Conservation (phyloP, 2,329 filamentous ascomycete species). For the Ascochyta clinopodiicola region DNA sequence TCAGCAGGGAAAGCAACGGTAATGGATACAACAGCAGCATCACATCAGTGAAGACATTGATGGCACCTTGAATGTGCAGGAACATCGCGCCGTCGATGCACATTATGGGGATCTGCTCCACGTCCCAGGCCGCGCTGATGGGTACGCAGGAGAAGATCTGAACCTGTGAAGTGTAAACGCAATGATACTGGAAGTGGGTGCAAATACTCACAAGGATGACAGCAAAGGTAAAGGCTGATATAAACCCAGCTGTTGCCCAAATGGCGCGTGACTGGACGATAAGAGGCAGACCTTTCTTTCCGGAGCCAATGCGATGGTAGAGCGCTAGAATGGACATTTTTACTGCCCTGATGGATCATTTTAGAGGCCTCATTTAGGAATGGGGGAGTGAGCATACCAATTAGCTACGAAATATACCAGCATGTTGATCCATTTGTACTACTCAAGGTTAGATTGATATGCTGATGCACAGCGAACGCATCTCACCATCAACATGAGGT, state of each 20-base stretch:
- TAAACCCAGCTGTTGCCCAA: conserved; percentile 27
- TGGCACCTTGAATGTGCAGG: conserved; percentile 29
- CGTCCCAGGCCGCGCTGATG: conserved; percentile 29
- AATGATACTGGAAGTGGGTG: neutral
- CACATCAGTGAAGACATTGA: conserved; percentile 36
- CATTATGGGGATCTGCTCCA: conserved; percentile 17
- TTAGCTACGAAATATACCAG: conserved; percentile 37
- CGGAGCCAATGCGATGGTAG: conserved; percentile 36
- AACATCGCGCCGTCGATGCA: conserved; percentile 31
- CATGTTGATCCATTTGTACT: conserved; percentile 39
- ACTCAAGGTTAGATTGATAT: conserved; percentile 2
- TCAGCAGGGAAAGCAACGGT: conserved; percentile 31
- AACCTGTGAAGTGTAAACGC: conserved; percentile 12
- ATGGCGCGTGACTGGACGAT: conserved; percentile 31
- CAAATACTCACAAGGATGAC: conserved; percentile 26
- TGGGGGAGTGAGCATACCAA: conserved; percentile 21
- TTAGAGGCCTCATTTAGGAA: neutral
- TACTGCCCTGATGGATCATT: conserved; percentile 26
- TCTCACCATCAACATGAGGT: conserved; percentile 33
- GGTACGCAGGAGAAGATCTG: conserved; percentile 34
- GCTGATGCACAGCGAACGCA: neutral
- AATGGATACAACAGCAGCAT: conserved; percentile 33
- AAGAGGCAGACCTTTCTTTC: conserved; percentile 32
- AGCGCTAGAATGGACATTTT: conserved; percentile 41
- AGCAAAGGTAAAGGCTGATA: conserved; percentile 30